A percentile compares a stretch with the other conserved stretches of the same genome.
Conservation (phyloP, 1,284 basidiomycete genomes). For the Austroboletus niveus region DNA sequence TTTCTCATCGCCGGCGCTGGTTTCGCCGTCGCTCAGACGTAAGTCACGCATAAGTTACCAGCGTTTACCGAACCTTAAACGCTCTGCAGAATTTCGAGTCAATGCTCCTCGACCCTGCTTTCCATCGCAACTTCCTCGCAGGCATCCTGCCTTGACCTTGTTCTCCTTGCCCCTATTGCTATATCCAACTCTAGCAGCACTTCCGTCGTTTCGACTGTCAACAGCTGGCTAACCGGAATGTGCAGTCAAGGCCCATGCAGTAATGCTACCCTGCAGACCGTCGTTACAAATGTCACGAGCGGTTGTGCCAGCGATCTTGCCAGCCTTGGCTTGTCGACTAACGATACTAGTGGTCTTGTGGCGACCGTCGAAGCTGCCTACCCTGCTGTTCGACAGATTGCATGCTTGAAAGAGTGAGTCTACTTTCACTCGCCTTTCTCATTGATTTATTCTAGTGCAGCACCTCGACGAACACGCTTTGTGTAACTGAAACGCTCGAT, state of each 20-base stretch:
- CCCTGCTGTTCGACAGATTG: slow-evolving; percentile 47
- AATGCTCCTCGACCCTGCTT: slow-evolving; percentile 37
- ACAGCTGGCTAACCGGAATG: slow-evolving; percentile 56
- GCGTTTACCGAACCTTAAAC: slow-evolving; percentile 8
- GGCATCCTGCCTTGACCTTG: slow-evolving; percentile 52
- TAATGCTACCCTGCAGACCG: slow-evolving; percentile 47
- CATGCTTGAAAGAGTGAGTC: slow-evolving; percentile 58
- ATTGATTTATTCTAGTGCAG: slow-evolving; percentile 18
- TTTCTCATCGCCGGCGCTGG: slow-evolving; percentile 38
- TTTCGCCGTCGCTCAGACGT: slow-evolving; percentile 47
- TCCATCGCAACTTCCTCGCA: slow-evolving; percentile 44
- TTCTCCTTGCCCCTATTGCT: slow-evolving; percentile 44
- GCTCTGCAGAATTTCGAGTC: slow-evolving; percentile 12
- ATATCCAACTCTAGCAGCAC: slow-evolving; percentile 33
- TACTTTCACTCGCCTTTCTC: neutral
- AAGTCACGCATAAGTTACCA: slow-evolving; percentile 16
- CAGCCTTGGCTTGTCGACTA: slow-evolving; percentile 26
- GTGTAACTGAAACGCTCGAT: slow-evolving; percentile 49
- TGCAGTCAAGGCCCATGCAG: slow-evolving; percentile 56
- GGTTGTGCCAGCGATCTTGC: slow-evolving; percentile 54
- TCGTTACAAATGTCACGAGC: slow-evolving; percentile 42
- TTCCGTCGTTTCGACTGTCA: slow-evolving; percentile 51
- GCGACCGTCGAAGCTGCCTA: slow-evolving; percentile 42
- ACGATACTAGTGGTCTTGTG: slow-evolving; percentile 1
- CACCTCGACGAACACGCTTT: slow-evolving; percentile 45